phyloP scores from a whole-genome alignment of 1,139 yeast genomes.

The Sugiyamaella xylanicola region DNA sequence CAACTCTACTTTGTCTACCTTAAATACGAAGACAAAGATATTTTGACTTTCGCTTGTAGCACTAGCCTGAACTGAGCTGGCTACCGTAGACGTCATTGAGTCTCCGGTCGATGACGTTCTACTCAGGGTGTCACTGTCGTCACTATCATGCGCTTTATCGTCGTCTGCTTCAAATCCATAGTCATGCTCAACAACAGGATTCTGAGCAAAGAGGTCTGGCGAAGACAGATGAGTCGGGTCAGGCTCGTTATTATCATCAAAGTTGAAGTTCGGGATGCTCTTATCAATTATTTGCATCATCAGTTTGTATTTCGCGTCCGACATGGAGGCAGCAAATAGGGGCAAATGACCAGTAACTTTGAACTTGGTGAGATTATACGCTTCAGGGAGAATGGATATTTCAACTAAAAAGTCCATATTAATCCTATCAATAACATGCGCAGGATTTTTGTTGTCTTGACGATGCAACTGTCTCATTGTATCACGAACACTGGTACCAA shows the following conservation, averaged over 20 bases:
- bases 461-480: constrained; percentile 57
- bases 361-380: constrained; percentile 69
- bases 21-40: constrained; percentile 68
- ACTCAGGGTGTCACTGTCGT: constrained; percentile 9
- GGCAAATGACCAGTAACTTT: constrained; percentile 84
- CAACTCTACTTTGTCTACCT: constrained; percentile 62
- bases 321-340: constrained; percentile 64
- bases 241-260: constrained; percentile 35
- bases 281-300: constrained; percentile 75
- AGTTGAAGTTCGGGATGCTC: constrained; percentile 64
- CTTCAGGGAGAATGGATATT: constrained; percentile 81
- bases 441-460: constrained; percentile 40
- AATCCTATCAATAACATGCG: constrained; percentile 72
- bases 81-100: constrained; percentile 11
- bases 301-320: constrained; percentile 88
- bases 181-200: constrained; percentile 13
- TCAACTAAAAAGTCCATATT: constrained; percentile 75
- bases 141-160: constrained; percentile 33
- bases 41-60: constrained; percentile 50
- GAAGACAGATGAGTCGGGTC: constrained; percentile 7
- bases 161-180: constrained; percentile 21
- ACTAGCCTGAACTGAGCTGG: constrained; percentile 20
- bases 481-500: constrained; percentile 78
- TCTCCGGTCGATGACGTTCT: constrained; percentile 15
- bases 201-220: constrained; percentile 15